Evolutionary conservation across 2,329 filamentous ascomycete genomes (phyloP).

Genomic region (Xylariales sp.): DNA sequence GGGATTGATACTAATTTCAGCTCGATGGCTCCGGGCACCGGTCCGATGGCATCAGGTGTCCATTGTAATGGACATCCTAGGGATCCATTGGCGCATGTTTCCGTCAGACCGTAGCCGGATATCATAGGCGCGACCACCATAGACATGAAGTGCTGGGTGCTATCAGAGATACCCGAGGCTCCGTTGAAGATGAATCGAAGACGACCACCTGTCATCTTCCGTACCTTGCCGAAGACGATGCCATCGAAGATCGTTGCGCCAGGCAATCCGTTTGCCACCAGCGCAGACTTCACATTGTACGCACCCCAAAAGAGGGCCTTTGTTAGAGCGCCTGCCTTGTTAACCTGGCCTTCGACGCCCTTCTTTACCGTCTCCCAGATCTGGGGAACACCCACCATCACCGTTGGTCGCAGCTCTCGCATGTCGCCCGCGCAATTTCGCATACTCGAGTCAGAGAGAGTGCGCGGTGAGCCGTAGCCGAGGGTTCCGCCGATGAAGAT

Average conservation of each 20-base stretch:
- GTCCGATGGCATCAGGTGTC: slow-evolving; percentile 72
- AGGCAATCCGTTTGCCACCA: slow-evolving; percentile 56
- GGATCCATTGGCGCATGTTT: slow-evolving; percentile 82
- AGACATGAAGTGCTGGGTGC: slow-evolving; percentile 86
- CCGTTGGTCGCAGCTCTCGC: slow-evolving; percentile 80
- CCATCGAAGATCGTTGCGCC: slow-evolving; percentile 69
- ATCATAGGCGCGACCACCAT: slow-evolving; percentile 94
- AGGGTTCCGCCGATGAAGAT: slow-evolving; percentile 87
- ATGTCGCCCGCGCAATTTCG: slow-evolving; percentile 92
- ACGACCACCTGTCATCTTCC: slow-evolving; percentile 80
- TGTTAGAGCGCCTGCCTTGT: slow-evolving; percentile 63
- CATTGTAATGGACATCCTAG: slow-evolving; percentile 81
- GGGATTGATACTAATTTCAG: slow-evolving; percentile 88
- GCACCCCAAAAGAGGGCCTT: slow-evolving; percentile 74
- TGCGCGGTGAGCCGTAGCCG: slow-evolving; percentile 89
- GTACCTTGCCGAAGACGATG: slow-evolving; percentile 88
- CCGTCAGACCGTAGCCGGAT: slow-evolving; percentile 87
- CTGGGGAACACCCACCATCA: slow-evolving; percentile 91
- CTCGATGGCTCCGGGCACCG: slow-evolving; percentile 72
- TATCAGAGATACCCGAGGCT: slow-evolving; percentile 81
- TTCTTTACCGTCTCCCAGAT: slow-evolving; percentile 98
- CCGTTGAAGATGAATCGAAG: slow-evolving; percentile 92
- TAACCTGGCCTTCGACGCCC: slow-evolving; percentile 78
- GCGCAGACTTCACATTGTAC: slow-evolving; percentile 53
- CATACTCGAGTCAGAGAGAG: slow-evolving; percentile 79